Evolutionary conservation across 139 green algal genomes (phyloP), one percentile per base, ranked within the genome.

Genomic region (Tetradesmus lagerheimii): DNA sequence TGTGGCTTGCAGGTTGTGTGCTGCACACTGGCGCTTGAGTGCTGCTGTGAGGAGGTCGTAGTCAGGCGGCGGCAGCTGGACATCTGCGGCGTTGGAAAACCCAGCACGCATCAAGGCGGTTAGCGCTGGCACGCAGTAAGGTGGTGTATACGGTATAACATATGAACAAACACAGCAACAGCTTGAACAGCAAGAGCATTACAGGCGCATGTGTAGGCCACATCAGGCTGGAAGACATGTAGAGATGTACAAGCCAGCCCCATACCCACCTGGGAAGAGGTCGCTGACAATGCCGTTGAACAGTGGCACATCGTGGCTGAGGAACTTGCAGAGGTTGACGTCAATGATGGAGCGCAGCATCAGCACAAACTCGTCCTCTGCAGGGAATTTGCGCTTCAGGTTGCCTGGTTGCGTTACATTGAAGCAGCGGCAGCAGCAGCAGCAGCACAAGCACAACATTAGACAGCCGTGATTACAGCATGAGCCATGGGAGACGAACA

Each of bases 271-370:
- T 41, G 95, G 94, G 93, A 97, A 97, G 18, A 97, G 91, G 89
- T 97, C 95, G 1, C 89, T 94, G 39, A 96, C 92, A 89, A 97
- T 97, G 85, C 93, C 95, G 80, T 96, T 94, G 90, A 96, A 97
- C 27, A 98, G 93, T 29, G 95, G 96, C 75, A 98, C 95, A 88
- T 98, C 96, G 31, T 98, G 96, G 53, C 71, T 93, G 11, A 98
- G 90, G 92, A 97, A 98, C 94, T 97, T 97, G 95, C 96, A 98
- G 34, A 98, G 86, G 90, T 97, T 97, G 77, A 97, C 95, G 64
- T 96, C 94, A 37, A 96, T 93, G 87, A 97, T 96, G 92, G 95
- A 96, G 4, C 95, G 92, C 93, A 97, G 87, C 92, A 96, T 96
- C 12, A 97, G 93, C 45, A 97, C 91, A 89, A 93, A 96, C 91